A percentile compares a stretch with the other conserved stretches of the same genome.
These are phyloP conservation scores for Gelatoporia subvermispora DNA, from an alignment of 768 basidiomycete genomes.

Conservation along the genomic window DNA sequence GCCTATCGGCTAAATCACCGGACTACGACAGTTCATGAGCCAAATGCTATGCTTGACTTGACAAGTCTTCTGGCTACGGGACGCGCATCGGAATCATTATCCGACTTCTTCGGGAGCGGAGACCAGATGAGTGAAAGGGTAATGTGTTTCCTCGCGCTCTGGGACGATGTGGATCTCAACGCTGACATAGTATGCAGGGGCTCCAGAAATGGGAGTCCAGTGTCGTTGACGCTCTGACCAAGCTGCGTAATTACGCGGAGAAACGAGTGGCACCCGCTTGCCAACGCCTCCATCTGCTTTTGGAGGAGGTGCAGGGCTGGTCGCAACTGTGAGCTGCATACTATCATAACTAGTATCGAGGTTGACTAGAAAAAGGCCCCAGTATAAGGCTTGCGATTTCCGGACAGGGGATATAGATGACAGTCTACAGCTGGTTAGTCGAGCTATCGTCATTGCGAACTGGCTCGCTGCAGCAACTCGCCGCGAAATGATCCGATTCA, in stretches of 20 bases:
- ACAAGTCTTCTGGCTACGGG: conserved; percentile 69
- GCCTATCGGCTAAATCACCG: not conserved
- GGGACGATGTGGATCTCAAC: not conserved
- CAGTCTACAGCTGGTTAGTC: conserved; percentile 49
- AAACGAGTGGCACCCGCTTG: conserved; percentile 67
- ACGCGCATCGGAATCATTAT: conserved; percentile 61
- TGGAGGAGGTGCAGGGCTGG: conserved; percentile 81
- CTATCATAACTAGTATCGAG: conserved; percentile 4
- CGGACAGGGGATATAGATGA: conserved; percentile 41
- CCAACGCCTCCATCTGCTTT: conserved; percentile 69
- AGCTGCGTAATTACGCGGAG: conserved; percentile 70
- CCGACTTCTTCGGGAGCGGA: conserved; percentile 71
- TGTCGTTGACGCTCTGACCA: conserved; percentile 63
- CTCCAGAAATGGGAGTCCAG: conserved; percentile 81
- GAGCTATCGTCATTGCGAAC: conserved; percentile 56
- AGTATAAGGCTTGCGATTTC: conserved; percentile 52
- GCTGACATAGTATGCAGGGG: conserved; percentile 39
- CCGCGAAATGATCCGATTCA: conserved; percentile 66
- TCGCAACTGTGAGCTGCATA: conserved; percentile 52
- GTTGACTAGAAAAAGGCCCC: conserved; percentile 40
- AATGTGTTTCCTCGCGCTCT: conserved; percentile 9
- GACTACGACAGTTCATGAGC: conserved; percentile 43
- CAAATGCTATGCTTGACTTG: conserved; percentile 65
- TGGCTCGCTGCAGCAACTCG: conserved; percentile 69
- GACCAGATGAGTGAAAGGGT: conserved; percentile 84